Conservation (phyloP, 23 red algal species). For the Gracilaria domingensis region DNA sequence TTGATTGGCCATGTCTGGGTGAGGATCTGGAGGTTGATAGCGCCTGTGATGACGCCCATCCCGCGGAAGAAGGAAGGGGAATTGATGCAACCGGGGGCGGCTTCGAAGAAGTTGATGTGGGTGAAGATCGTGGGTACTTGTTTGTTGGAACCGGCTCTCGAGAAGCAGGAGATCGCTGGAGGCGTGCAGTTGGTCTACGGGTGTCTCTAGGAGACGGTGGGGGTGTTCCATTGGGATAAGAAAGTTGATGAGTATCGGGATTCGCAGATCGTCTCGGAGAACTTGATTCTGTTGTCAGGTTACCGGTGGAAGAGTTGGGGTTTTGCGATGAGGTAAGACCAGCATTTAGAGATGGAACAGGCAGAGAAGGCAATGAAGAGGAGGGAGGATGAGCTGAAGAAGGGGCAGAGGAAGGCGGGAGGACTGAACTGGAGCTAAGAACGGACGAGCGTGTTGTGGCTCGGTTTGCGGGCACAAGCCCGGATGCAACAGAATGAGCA, state of each 20-base stretch:
- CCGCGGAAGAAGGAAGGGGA: conserved; percentile 56
- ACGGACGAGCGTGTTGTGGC: not conserved
- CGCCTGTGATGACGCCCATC: conserved; percentile 44
- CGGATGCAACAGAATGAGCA: conserved; percentile 31
- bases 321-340: not conserved
- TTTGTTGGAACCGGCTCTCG: not conserved
- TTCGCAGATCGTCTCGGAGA: not conserved
- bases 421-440: not conserved
- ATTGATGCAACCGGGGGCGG: not conserved
- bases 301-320: not conserved
- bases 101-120: conserved; percentile 2
- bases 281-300: not conserved
- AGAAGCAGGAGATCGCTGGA: conserved; percentile 25
- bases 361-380: not conserved
- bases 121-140: conserved; percentile 13
- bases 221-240: conserved; percentile 19
- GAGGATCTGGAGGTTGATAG: conserved; percentile 13
- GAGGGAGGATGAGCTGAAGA: not conserved
- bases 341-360: not conserved
- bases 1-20: conserved; percentile 23
- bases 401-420: conserved; percentile 1
- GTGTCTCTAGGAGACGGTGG: conserved; percentile 3
- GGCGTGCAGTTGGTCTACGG: conserved; percentile 8
- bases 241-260: not conserved
- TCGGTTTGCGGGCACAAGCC: conserved; percentile 20